These are phyloP conservation scores for Xylaria sp. DNA, from an alignment of 2,329 filamentous ascomycete species.

Conservation along the genomic window DNA sequence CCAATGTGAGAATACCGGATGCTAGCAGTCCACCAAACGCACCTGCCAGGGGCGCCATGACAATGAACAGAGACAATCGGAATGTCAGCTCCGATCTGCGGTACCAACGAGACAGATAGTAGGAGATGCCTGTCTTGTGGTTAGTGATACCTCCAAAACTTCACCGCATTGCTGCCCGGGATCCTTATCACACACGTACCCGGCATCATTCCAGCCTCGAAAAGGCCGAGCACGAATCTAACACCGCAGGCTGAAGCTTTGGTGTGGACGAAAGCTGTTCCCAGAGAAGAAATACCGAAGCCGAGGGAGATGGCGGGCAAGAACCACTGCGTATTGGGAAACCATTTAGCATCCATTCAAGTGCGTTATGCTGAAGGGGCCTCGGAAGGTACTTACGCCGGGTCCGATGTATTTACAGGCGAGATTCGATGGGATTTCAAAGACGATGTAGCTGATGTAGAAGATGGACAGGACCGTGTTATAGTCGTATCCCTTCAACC, in stretches of 20 bases:
- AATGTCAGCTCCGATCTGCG: slow-evolving; percentile 71
- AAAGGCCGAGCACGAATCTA: slow-evolving; percentile 70
- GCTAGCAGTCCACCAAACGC: slow-evolving; percentile 73
- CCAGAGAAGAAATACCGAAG: slow-evolving; percentile 68
- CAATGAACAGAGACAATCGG: slow-evolving; percentile 70
- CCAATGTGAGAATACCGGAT: slow-evolving; percentile 66
- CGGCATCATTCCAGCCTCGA: slow-evolving; percentile 76
- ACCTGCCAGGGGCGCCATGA: slow-evolving; percentile 72
- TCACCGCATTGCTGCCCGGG: not conserved
- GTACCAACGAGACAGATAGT: slow-evolving; percentile 76
- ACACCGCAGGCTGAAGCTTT: slow-evolving; percentile 61
- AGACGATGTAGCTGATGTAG: slow-evolving; percentile 75
- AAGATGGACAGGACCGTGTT: slow-evolving; percentile 71
- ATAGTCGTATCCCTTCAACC: slow-evolving; percentile 68
- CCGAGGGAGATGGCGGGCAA: slow-evolving; percentile 65
- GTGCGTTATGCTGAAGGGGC: too few relatives aligned
- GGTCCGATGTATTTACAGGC: slow-evolving; percentile 74
- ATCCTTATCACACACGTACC: slow-evolving; percentile 37
- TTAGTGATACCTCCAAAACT: not conserved
- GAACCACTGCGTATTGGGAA: slow-evolving; percentile 57
- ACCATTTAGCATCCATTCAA: not conserved
- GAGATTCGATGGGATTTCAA: slow-evolving; percentile 73
- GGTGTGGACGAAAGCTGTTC: slow-evolving; percentile 68
- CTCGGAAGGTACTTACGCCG: slow-evolving; percentile 45
- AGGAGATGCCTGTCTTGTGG: slow-evolving; percentile 61